These are phyloP conservation scores for Rhazya stricta DNA, from an alignment of 257 asterid genomes.

Conservation along the genomic window DNA sequence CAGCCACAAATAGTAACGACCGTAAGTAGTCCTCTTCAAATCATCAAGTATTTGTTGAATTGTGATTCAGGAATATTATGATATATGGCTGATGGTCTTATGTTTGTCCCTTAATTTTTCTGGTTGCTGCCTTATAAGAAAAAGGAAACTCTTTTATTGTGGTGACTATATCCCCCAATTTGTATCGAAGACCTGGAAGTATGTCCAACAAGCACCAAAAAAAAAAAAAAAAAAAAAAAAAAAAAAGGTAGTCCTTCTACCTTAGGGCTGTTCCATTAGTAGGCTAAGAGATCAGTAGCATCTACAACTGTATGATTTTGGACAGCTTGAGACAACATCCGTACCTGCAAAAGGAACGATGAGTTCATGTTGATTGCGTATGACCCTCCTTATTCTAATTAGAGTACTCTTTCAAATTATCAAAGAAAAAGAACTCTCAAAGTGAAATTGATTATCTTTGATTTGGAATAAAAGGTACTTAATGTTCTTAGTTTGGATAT, in stretches of 20 bases:
- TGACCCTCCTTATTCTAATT: background rate
- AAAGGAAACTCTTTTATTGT: background rate
- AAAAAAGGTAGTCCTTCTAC: background rate
- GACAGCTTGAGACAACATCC: too few species aligned
- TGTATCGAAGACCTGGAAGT: background rate
- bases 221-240: too few species aligned
- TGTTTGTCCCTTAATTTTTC: background rate
- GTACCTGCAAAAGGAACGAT: too few species aligned
- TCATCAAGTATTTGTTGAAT: background rate
- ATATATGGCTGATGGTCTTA: background rate
- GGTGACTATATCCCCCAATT: background rate
- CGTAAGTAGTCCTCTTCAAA: constrained; percentile 31
- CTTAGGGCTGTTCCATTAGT: background rate
- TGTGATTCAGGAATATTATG: background rate
- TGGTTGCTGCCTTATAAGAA: background rate
- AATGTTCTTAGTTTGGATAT: background rate
- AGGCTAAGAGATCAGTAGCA: background rate
- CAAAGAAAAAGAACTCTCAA: background rate
- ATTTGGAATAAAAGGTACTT: background rate
- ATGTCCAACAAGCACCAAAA: background rate
- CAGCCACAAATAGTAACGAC: constrained; percentile 46
- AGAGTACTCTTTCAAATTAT: background rate
- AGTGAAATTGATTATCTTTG: background rate
- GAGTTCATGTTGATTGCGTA: background rate
- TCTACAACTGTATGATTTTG: background rate